Evolutionary conservation across 208 protist genomes (phyloP), one percentile per base, ranked within the genome.

Genomic region (Crithidia bombi): DNA sequence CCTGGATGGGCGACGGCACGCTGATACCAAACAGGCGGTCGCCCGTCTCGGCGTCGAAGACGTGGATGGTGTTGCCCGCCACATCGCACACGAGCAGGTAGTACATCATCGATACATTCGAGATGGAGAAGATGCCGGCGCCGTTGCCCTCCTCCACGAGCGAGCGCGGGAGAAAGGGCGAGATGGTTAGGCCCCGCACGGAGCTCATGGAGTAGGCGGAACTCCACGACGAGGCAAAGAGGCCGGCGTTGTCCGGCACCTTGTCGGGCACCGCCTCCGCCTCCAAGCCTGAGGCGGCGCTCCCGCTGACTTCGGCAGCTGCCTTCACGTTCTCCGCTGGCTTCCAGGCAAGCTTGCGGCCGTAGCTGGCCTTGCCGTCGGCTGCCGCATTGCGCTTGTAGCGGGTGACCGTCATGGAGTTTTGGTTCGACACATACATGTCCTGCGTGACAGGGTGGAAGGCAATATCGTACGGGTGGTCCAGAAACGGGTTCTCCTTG

Each of bases 341-440:
- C 57, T 74, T 69, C 86, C 85, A 90, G 15, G 64, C 52, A 5
- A 62, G 71, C 19, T 67, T 61, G 36, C 38, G 28, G 21, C 57
- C 61, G 7, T 55, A 69, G n/a, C 15, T 64, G 11, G 51, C 49
- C 19, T n/a, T 55, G 9, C 35, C 69, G 36, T 64, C 79, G 30
- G 5, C 54, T 3, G 3, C 47, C 32, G 65, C 52, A 32, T 69
- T 68, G 39, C 75, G 79, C 55, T 30, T 55, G 75, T 96, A 96
- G 38, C 73, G 73, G 12, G 91, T 93, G 38, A 96, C 52, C 23
- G 88, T 96, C 54, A 86, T 81, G 25, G 83, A 87, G 76, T 96
- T 96, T 64, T 96, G 91, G 73, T 96, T 96, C 3, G 86, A 76
- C 54, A 94, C 88, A 79, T 83, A 96, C 65, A 96, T 67, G 52